phyloP scores from a whole-genome alignment of 208 protist species.

The Crithidia thermophila region DNA sequence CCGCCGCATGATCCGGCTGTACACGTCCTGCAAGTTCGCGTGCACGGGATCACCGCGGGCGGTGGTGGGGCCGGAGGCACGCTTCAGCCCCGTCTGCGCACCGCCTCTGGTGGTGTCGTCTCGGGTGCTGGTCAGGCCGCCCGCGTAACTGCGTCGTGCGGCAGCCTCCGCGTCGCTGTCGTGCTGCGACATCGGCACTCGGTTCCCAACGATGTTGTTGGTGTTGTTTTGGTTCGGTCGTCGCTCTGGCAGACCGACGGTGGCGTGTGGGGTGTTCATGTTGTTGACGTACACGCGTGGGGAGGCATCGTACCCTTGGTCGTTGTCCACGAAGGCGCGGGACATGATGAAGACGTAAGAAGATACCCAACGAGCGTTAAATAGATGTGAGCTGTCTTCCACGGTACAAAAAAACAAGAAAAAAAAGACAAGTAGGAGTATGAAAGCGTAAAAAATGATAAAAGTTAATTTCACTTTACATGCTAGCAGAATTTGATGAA shows the following conservation, averaged over 20 bases:
- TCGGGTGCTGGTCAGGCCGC: neutral
- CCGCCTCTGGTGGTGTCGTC: too few relatives aligned
- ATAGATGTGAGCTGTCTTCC: too few relatives aligned
- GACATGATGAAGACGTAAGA: too few relatives aligned
- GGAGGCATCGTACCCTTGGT: slow-evolving; percentile 10
- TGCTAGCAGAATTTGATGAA: too few relatives aligned
- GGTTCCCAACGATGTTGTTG: too few relatives aligned
- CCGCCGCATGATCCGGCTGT: slow-evolving; percentile 81
- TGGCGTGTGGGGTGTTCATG: slow-evolving; percentile 75
- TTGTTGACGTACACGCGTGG: slow-evolving; percentile 85
- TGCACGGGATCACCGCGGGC: slow-evolving; percentile 42
- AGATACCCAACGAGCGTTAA: too few relatives aligned
- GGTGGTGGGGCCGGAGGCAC: neutral
- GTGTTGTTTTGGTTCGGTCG: neutral
- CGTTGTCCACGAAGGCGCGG: slow-evolving; percentile 14
- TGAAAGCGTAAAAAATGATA: too few relatives aligned
- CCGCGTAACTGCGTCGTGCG: neutral
- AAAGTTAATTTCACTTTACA: too few relatives aligned
- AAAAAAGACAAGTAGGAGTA: too few relatives aligned
- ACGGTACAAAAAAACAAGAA: neutral
- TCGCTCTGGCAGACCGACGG: slow-evolving; percentile 50
- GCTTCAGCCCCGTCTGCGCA: neutral
- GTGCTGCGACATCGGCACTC: too few relatives aligned
- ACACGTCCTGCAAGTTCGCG: slow-evolving; percentile 75
- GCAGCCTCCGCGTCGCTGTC: too few relatives aligned